Evolutionary conservation across 345 rosid species (phyloP).

Genomic region (Pistacia vera): DNA sequence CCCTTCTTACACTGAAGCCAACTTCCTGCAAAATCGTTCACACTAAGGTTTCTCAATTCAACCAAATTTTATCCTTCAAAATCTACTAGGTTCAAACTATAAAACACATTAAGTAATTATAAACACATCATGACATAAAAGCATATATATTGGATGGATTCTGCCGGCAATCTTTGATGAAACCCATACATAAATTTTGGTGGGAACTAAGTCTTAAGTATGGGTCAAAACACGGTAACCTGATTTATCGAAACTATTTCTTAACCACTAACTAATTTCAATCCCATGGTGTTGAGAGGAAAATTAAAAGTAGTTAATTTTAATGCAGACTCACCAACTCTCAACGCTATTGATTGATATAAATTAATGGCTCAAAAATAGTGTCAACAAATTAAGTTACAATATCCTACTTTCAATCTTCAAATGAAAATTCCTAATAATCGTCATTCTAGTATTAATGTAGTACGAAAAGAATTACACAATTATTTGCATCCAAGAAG

Average conservation of each 20-base stretch:
- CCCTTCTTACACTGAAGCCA: slow-evolving; percentile 71
- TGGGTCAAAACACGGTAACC: too few relatives aligned
- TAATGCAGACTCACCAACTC: too few relatives aligned
- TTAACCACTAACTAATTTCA: too few relatives aligned
- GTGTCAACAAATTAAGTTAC: too few relatives aligned
- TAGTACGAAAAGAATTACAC: not conserved
- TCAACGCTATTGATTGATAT: too few relatives aligned
- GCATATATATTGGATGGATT: not conserved
- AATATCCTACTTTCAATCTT: not conserved
- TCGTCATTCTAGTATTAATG: not conserved
- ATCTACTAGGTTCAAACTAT: not conserved
- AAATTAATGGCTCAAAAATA: too few relatives aligned
- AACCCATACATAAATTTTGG: not conserved
- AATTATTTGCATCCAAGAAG: not conserved
- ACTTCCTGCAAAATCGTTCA: slow-evolving; percentile 61
- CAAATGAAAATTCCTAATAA: not conserved
- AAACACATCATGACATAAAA: not conserved
- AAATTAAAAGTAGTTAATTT: too few relatives aligned
- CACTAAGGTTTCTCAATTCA: not conserved
- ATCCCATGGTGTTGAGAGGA: too few relatives aligned
- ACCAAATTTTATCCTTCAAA: not conserved
- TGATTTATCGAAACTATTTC: too few relatives aligned
- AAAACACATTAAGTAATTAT: not conserved
- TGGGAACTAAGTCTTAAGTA: not conserved
- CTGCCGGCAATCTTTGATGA: not conserved